phyloP scores from a whole-genome alignment of 306 rosid species.

The Castanospermum australe region DNA sequence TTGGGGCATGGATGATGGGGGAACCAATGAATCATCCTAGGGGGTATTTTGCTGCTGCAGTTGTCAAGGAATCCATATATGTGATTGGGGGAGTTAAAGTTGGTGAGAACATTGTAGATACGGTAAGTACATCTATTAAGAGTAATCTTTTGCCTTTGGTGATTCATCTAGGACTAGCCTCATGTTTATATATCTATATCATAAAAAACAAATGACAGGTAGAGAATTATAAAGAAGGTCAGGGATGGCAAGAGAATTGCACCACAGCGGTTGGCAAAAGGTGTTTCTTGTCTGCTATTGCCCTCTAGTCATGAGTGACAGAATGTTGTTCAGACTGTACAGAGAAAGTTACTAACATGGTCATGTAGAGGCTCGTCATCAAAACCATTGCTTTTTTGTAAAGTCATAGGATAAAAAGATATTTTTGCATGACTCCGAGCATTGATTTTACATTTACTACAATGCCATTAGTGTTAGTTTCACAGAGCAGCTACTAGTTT shows the following conservation, averaged over 20 bases:
- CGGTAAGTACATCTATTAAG: constrained; percentile 41
- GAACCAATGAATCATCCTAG: constrained; percentile 63
- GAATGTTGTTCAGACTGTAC: not conserved
- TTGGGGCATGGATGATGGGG: constrained; percentile 60
- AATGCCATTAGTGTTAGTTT: constrained; percentile 5
- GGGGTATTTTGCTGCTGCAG: constrained; percentile 76
- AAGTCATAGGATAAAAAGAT: not conserved
- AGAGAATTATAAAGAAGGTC: constrained; percentile 67
- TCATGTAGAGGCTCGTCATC: not conserved
- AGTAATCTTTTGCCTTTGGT: not conserved
- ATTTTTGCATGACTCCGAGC: constrained; percentile 1
- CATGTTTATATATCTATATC: not conserved
- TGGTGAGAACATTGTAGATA: constrained; percentile 38
- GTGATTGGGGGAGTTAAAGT: constrained; percentile 63
- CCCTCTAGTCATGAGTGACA: constrained; percentile 9
- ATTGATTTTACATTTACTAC: not conserved
- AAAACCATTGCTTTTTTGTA: not conserved
- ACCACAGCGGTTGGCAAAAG: constrained; percentile 39
- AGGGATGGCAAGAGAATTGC: constrained; percentile 59
- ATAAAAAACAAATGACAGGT: constrained; percentile 44
- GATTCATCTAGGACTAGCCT: not conserved
- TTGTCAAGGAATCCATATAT: constrained; percentile 55
- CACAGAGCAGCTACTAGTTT: not conserved
- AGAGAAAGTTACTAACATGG: not conserved
- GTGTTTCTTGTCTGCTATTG: constrained; percentile 65